Base-by-base conservation (phyloP, 1,139 yeast genomes). In the Blastobotrys illinoisensis region DNA sequence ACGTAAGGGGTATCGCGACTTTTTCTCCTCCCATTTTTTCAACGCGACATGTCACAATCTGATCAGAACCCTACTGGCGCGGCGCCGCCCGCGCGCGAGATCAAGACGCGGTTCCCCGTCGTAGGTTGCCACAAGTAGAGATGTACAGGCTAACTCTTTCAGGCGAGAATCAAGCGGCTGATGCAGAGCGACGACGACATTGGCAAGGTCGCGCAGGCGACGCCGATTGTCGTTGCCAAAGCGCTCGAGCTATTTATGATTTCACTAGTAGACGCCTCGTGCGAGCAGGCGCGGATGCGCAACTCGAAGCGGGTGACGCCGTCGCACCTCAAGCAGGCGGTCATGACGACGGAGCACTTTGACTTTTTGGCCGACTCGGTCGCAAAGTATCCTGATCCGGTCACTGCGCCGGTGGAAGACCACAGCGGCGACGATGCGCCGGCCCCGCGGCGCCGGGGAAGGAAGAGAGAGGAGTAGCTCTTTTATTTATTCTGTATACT, bases 101-200 rank as follows among this genome's bases (percentile, higher is more conserved):
- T 91, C 65, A 89, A 88, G 71, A 91, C 98, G 49, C 96, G 93
- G 67, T 91, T 93, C 74, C 99, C 99, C 4, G 95, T 96, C 47
- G 40, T 32, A 32, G 3, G 40, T 32, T 11, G 3, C 40, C 40
- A 3, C 40, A 4, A 13, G 16, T 32, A n/a, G 5, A 11, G 3
- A 6, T 7, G 5, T 5, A 11, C 4, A 32, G 16, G 11, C 40
- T 32, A 32, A 32, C 40, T 3, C 3, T 4, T 4, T 5, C n/a
- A 32, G 40, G 99, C 99, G 2, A 81, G 98, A 60, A 91, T 93
- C 68, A 93, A 93, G 74, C 88, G 95, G 67, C 82, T 93, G 56
- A 91, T 93, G 97, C 99, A 93, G 69, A 86, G 96, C 51, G 99
- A 93, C 70, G 99, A 93, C 63, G 99, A 93, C 62, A 91, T 93